Base-by-base conservation (phyloP, 164 flowering plant species). In the Brasenia schreberi region DNA sequence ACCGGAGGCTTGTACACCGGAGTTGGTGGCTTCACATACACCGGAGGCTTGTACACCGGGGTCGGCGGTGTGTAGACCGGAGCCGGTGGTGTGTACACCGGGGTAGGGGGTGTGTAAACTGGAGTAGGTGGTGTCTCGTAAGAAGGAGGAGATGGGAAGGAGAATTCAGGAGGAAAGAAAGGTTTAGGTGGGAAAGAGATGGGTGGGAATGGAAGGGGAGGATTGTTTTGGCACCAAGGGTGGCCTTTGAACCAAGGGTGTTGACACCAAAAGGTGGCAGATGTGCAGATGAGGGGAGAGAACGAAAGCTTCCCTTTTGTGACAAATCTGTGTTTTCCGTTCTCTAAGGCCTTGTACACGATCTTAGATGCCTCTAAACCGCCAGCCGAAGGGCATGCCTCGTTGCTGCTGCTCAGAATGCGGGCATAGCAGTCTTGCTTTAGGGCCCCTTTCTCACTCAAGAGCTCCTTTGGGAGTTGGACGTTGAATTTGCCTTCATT, bases 401-500 rank as follows among this genome's bases (percentile, higher is more conserved):
- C 6, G 4, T 70, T 68, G 0, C 90, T 65, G n/a, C 87, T 84
- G 67, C 89, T 82, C 63, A 81, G 86, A 43, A 92, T 83, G 62
- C 85, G 90, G 5, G 91, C 95, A 68, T 72, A 82, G 77, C 96
- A 92, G 66, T 89, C 87, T 66, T 88, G 86, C 39, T 76, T 86
- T 49, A 85, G 61, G 19, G 27, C 0, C 2, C 81, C 92, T 58
- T 84, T 59, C 5, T 65, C 77, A 64, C 80, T 43, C 10, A 78
- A 66, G 5, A 87, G 70, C 42, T 84, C 83, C 1, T 67, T 39
- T 2, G 89, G 83, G 42, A 92, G 80, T 1, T 70, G 64, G 0
- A 87, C 87, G 61, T 58, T 73, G 82, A 92, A 92, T 18, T 86
- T 84, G 16, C 98, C 98, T 23, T 82, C 75, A 43, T 74, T 70